Conservation (phyloP, 495 filamentous ascomycete species). For the Recurvomyces mirabilis region DNA sequence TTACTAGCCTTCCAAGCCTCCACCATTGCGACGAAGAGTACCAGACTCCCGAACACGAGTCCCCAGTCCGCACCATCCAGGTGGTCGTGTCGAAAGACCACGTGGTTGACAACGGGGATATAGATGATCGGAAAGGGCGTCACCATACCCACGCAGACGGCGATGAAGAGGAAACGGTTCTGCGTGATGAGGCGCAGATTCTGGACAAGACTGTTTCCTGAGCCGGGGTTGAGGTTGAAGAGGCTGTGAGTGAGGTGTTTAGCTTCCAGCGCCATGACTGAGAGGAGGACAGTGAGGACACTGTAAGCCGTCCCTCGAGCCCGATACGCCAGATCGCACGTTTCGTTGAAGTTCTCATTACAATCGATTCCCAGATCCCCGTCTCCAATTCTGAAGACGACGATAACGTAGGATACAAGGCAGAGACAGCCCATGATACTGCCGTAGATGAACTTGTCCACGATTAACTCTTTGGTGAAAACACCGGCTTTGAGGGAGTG, state of each 20-base stretch:
- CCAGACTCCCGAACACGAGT: constrained; percentile 21
- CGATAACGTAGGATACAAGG: constrained; percentile 54
- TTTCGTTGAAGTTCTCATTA: constrained; percentile 45
- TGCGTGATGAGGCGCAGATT: constrained; percentile 22
- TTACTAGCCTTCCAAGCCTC: constrained; percentile 28
- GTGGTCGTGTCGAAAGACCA: constrained; percentile 25
- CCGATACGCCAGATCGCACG: constrained; percentile 54
- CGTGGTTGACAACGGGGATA: constrained; percentile 25
- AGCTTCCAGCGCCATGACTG: constrained; percentile 65
- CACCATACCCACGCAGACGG: constrained; percentile 22
- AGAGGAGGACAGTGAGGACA: constrained; percentile 58
- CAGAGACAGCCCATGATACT: constrained; percentile 55
- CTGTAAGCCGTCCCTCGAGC: constrained; percentile 66
- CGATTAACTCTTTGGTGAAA: constrained; percentile 57
- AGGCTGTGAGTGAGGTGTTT: constrained; percentile 58
- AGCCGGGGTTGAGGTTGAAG: constrained; percentile 51
- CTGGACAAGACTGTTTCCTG: constrained; percentile 5
- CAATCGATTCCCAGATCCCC: constrained; percentile 53
- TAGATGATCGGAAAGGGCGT: constrained; percentile 28
- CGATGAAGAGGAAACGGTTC: constrained; percentile 30
- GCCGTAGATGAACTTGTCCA: constrained; percentile 65
- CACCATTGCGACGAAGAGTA: constrained; percentile 22
- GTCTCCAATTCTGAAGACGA: constrained; percentile 53
- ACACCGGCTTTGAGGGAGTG: constrained; percentile 55
- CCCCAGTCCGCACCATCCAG: constrained; percentile 28